These are phyloP conservation scores for Colletotrichum filicis DNA, from an alignment of 2,329 filamentous ascomycete genomes.

Conservation along the genomic window DNA sequence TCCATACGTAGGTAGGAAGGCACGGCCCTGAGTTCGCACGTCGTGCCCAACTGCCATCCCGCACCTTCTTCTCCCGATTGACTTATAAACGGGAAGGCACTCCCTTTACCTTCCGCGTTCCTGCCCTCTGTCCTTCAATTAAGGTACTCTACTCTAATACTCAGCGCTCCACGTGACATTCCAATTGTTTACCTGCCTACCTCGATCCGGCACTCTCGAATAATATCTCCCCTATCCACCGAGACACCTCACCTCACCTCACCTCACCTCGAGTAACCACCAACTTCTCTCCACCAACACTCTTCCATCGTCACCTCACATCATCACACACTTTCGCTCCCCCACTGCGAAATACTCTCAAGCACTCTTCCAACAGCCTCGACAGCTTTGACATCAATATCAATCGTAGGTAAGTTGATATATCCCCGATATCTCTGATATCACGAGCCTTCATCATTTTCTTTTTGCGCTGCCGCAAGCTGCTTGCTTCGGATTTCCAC, in stretches of 20 bases:
- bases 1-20: background rate
- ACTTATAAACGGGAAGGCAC: constrained; percentile 10
- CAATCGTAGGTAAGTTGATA: constrained; percentile 23
- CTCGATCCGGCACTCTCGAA: background rate
- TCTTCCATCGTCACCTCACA: background rate
- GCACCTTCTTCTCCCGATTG: background rate
- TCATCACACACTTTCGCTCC: background rate
- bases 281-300: background rate
- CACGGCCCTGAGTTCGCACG: background rate
- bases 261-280: background rate
- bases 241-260: background rate
- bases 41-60: background rate
- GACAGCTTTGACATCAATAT: background rate
- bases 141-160: background rate
- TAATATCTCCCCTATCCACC: background rate
- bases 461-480: background rate
- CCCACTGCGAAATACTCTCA: background rate
- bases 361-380: background rate
- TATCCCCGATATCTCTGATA: background rate
- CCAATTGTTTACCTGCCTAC: background rate
- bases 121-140: background rate
- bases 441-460: background rate
- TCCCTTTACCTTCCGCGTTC: background rate
- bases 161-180: constrained; percentile 12
- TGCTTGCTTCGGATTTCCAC: background rate